Evolutionary conservation across 805 yeast species (phyloP).

Genomic region (Ogataea pini): DNA sequence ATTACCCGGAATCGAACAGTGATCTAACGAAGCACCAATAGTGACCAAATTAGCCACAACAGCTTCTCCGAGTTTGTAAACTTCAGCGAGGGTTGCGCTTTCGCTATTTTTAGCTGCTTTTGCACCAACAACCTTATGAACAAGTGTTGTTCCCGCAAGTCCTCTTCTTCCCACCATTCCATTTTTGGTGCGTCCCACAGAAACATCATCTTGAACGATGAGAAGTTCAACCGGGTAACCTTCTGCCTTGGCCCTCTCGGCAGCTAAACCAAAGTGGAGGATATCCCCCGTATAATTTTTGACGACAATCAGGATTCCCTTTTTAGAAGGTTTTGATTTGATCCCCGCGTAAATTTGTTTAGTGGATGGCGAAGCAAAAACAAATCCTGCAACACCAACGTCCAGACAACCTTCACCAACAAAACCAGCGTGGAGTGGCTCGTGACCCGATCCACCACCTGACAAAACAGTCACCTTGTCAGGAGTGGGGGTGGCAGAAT

Average conservation of each 20-base stretch:
- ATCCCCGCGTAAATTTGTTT: constrained; percentile 78
- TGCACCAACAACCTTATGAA: constrained; percentile 85
- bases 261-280: constrained; percentile 88
- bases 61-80: constrained; percentile 58
- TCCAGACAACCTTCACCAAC: constrained; percentile 82
- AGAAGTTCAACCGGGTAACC: constrained; percentile 74
- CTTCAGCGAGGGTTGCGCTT: constrained; percentile 48
- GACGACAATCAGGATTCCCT: constrained; percentile 77
- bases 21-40: constrained; percentile 85
- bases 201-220: constrained; percentile 88
- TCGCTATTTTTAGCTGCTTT: constrained; percentile 34
- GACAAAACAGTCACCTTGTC: constrained; percentile 71
- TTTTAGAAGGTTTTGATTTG: constrained; percentile 51
- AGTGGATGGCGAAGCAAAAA: constrained; percentile 91
- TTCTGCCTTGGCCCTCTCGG: constrained; percentile 78
- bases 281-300: constrained; percentile 96
- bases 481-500: constrained; percentile 36
- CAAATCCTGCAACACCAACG: constrained; percentile 86
- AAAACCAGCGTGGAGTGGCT: constrained; percentile 90
- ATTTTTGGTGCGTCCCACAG: constrained; percentile 88
- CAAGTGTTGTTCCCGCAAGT: constrained; percentile 84
- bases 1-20: constrained; percentile 84
- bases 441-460: constrained; percentile 97
- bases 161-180: constrained; percentile 94
- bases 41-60: constrained; percentile 74